Percentiles rank a stretch among this genome's conserved stretches.
phyloP scores from a whole-genome alignment of 2,329 filamentous ascomycete genomes.

The Microdochium paspali region DNA sequence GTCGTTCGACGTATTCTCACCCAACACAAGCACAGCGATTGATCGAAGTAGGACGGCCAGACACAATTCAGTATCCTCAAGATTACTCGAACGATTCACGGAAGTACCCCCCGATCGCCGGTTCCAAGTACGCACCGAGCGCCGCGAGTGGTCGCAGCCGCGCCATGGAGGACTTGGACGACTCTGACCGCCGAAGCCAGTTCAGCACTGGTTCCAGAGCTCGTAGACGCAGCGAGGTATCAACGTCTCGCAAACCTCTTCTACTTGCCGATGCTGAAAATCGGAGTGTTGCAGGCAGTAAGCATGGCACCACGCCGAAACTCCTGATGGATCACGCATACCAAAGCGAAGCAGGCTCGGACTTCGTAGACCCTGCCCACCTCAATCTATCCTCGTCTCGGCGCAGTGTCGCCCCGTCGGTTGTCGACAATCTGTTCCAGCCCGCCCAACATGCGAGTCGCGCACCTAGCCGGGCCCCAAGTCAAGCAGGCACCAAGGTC shows the following conservation, averaged over 20 bases:
- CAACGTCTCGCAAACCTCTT: conserved; percentile 23
- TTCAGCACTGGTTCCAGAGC: conserved; percentile 20
- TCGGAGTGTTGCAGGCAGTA: conserved; percentile 29
- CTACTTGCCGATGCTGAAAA: conserved; percentile 30
- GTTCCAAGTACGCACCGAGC: conserved; percentile 24
- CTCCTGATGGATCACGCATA: conserved; percentile 13
- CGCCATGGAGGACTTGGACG: conserved; percentile 27
- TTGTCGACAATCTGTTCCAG: neutral
- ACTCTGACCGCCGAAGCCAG: conserved; percentile 29
- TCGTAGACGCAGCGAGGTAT: conserved; percentile 31
- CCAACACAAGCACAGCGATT: conserved; percentile 23
- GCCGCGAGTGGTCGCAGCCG: conserved; percentile 16
- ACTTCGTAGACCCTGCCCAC: neutral
- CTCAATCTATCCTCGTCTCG: neutral
- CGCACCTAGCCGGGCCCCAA: neutral
- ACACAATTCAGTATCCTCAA: conserved; percentile 27
- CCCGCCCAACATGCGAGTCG: neutral
- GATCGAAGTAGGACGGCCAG: conserved; percentile 24
- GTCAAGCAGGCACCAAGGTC: neutral
- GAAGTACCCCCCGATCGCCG: conserved; percentile 23
- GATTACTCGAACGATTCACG: conserved; percentile 18
- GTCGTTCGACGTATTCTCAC: conserved; percentile 32
- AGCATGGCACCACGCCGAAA: conserved; percentile 13
- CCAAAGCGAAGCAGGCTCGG: conserved; percentile 5
- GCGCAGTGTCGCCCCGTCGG: neutral